Evolutionary conservation across 2,329 filamentous ascomycete genomes (phyloP), one percentile per base, ranked within the genome.

Genomic region (Alternaria consortialis): DNA sequence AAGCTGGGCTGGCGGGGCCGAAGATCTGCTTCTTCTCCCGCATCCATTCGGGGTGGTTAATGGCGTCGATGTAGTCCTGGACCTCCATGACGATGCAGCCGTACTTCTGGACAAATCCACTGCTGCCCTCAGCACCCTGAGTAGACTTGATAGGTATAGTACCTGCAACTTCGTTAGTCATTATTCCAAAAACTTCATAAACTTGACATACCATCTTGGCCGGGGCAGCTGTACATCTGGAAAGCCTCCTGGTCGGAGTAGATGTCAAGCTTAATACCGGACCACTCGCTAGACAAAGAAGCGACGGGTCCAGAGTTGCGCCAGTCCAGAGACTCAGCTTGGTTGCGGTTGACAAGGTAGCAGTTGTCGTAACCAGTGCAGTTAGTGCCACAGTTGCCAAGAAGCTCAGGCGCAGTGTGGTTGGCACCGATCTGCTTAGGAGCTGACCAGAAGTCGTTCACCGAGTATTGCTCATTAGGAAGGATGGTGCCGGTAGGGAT

Each of bases 31-130:
- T 81, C 67, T 82, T 80, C 47, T 83, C 80, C 56, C 94, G 87
- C 60, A 88, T 88, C 94, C 94, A 97, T 79, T 93, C 87, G 0
- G 94, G 94, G 70, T 96, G 87, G 81, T 97, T 97, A 81, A 98
- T 95, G 27, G 86, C 93, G 76, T 97, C 94, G 74, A 97, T 97
- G 87, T 89, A 97, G 77, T 95, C 93, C 84, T 97, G 88, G 12
- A 95, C 92, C 82, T 97, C 94, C 79, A 97, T 86, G 50, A 97
- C 94, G 27, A 97, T 74, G 79, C 94, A 97, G 32, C 92, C 93
- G 74, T 93, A 92, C 82, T 94, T 77, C 57, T 87, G 85, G 27
- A 93, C 90, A 7, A 86, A 86, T 37, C 89, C 83, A 4, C 87
- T 86, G 69, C 88, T 86, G 34, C 68, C 79, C 63, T 86, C 83